Conservation (phyloP, 495 filamentous ascomycete species). For the Chlorociboria aeruginascens region DNA sequence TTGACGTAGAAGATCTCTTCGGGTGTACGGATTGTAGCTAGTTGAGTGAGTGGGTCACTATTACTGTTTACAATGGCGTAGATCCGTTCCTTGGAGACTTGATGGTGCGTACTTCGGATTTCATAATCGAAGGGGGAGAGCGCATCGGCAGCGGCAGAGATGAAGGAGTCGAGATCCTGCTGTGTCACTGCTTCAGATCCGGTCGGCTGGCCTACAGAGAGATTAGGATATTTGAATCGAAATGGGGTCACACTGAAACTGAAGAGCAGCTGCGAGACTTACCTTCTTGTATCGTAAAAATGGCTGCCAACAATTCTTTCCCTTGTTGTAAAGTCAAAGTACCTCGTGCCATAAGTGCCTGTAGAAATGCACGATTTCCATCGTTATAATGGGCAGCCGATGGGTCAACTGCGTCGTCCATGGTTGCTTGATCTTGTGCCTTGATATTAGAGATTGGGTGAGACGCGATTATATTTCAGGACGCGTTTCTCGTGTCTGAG, state of each 20-base stretch:
- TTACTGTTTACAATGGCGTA: slow-evolving; percentile 84
- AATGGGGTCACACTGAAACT: neutral
- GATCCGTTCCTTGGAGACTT: slow-evolving; percentile 37
- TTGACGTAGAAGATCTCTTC: slow-evolving; percentile 90
- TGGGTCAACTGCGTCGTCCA: slow-evolving; percentile 2
- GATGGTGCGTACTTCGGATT: slow-evolving; percentile 60
- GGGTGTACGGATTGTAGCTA: slow-evolving; percentile 66
- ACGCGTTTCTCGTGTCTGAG: neutral
- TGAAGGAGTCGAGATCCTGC: slow-evolving; percentile 54
- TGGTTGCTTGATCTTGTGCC: neutral
- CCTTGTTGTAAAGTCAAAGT: slow-evolving; percentile 64
- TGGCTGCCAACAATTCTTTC: slow-evolving; percentile 61
- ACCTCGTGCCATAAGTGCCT: slow-evolving; percentile 72
- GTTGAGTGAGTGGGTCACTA: slow-evolving; percentile 69
- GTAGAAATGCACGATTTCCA: slow-evolving; percentile 81
- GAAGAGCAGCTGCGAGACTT: neutral
- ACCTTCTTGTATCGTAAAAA: slow-evolving; percentile 45
- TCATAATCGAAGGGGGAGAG: slow-evolving; percentile 78
- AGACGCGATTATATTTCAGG: neutral
- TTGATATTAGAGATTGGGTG: neutral
- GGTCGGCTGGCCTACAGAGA: slow-evolving; percentile 5
- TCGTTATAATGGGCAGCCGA: slow-evolving; percentile 27
- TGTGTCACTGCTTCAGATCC: slow-evolving; percentile 46
- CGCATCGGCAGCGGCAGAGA: slow-evolving; percentile 54
- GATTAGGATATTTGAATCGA: neutral